phyloP scores from a whole-genome alignment of 2,329 filamentous ascomycete species.

The Aspergillus tubingensis region DNA sequence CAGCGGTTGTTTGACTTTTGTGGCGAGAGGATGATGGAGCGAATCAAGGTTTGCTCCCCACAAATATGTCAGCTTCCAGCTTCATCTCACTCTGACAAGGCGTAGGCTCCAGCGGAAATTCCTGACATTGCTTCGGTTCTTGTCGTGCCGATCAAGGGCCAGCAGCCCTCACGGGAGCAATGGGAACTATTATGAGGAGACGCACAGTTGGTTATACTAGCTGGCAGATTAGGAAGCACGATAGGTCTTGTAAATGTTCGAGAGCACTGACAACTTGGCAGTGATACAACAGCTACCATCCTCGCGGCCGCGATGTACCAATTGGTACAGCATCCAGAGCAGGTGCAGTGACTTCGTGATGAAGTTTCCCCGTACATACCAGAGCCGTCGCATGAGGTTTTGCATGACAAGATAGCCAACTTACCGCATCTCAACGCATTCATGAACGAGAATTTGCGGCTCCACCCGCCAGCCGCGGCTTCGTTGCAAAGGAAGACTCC shows the following conservation, averaged over 20 bases:
- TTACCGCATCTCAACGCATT: not conserved
- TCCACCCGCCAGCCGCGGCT: not conserved
- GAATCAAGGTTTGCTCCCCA: no score
- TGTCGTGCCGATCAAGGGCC: no score
- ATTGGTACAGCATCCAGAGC: not conserved
- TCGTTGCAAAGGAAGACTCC: conserved; percentile 4
- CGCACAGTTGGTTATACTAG: conserved; percentile 3
- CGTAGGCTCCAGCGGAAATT: no score
- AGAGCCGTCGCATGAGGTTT: not conserved
- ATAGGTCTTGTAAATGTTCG: no score
- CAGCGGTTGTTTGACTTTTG: no score
- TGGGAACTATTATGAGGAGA: not conserved
- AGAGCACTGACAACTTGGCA: not conserved
- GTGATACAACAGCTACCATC: conserved; percentile 6
- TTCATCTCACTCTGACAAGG: no score
- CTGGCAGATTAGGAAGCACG: not conserved
- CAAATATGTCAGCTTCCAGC: no score
- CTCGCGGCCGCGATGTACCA: not conserved
- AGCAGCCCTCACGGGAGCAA: no score
- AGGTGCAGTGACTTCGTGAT: not conserved
- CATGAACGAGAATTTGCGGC: conserved; percentile 4
- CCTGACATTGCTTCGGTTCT: no score
- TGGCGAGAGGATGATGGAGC: no score
- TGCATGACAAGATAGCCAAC: not conserved
- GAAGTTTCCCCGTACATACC: not conserved